A percentile compares a stretch with the other conserved stretches of the same genome.
phyloP scores from a whole-genome alignment of 2,329 filamentous ascomycete species.

The Botryotinia narcissicola region DNA sequence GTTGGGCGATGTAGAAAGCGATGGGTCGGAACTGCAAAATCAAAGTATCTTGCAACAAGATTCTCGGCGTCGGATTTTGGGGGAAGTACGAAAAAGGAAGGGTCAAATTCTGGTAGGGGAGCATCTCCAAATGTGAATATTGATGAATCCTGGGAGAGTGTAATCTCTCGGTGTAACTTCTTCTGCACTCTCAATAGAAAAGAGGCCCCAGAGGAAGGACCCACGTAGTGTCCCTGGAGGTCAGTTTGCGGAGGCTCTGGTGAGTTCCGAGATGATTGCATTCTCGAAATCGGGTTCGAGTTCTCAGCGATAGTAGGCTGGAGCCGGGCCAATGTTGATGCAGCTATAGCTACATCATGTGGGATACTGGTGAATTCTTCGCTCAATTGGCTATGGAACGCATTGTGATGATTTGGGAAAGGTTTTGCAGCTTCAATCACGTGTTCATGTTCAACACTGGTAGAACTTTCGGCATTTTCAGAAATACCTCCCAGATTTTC shows the following conservation, averaged over 20 bases:
- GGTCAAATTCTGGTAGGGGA: constrained; percentile 46
- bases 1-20: constrained; percentile 55
- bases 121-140: constrained; percentile 37
- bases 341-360: constrained; percentile 15
- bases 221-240: constrained; percentile 48
- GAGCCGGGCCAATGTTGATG: constrained; percentile 9
- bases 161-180: constrained; percentile 44
- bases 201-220: constrained; percentile 47
- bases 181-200: constrained; percentile 52
- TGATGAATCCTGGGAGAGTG: constrained; percentile 43
- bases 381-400: constrained; percentile 1
- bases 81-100: constrained; percentile 44
- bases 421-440: constrained; percentile 6
- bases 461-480: not conserved
- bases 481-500: not conserved
- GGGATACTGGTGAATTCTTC: not conserved
- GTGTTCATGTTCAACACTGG: not conserved
- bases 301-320: not conserved
- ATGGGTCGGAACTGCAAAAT: constrained; percentile 59
- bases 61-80: constrained; percentile 25
- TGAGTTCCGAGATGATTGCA: constrained; percentile 40
- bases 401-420: not conserved
- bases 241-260: constrained; percentile 48
- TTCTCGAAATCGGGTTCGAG: constrained; percentile 17
- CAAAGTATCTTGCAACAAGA: constrained; percentile 53